phyloP scores from a whole-genome alignment of 345 rosid genomes.

The Punica granatum region DNA sequence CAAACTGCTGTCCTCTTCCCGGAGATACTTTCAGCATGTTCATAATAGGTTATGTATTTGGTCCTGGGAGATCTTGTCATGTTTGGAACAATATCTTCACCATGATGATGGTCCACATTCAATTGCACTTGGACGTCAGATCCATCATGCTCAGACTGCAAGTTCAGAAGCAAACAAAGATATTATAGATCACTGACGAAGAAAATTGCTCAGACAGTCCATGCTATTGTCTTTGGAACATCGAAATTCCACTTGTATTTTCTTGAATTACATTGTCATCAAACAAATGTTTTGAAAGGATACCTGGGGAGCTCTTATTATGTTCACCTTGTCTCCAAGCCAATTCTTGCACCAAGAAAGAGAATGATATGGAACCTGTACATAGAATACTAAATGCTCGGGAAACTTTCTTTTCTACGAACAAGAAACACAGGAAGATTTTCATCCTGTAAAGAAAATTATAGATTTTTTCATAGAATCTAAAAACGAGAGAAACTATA shows the following conservation, averaged over 20 bases:
- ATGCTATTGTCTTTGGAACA: neutral
- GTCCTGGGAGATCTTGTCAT: conserved; percentile 80
- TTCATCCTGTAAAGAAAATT: conserved; percentile 3
- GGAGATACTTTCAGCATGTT: conserved; percentile 82
- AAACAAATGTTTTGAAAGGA: neutral
- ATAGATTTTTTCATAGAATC: conserved; percentile 9
- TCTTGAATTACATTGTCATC: neutral
- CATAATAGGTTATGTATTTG: conserved; percentile 83
- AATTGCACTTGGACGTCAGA: conserved; percentile 72
- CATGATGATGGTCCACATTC: conserved; percentile 72
- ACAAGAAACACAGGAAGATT: neutral
- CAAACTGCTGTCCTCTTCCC: conserved; percentile 96
- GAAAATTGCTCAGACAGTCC: neutral
- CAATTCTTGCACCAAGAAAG: conserved; percentile 95
- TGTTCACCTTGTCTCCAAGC: conserved; percentile 85
- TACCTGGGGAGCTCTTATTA: conserved; percentile 98
- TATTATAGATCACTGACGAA: neutral
- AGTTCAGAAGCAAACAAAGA: conserved; percentile 13
- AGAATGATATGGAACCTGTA: conserved; percentile 90
- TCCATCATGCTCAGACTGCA: conserved; percentile 96
- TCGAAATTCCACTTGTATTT: no score
- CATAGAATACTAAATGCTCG: conserved; percentile 5
- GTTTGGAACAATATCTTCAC: conserved; percentile 66
- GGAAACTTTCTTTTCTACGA: neutral
- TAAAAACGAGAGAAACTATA: conserved; percentile 25